Base-by-base conservation (phyloP, 257 asterid species). In the Nicotiana knightiana region DNA sequence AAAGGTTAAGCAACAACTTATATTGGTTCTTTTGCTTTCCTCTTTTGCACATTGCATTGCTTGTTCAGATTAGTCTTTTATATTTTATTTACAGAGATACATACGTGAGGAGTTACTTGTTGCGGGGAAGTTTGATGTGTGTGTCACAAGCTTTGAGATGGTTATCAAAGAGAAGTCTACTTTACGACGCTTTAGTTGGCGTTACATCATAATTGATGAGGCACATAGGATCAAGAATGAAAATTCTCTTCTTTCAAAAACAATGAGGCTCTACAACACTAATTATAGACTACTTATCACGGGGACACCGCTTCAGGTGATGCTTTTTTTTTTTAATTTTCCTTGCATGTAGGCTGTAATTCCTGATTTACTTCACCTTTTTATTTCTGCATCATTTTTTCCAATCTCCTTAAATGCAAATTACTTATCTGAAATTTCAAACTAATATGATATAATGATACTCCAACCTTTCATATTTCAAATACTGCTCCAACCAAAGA, bases 81-180 rank as follows among this genome's bases (percentile, higher is more conserved):
- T 65, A 10, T 71, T 9, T 82, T 80, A 79, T 83, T 67, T 88
- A 70, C 91, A 96, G 98, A 93, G 84, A 85, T 88, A 93, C 77
- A 92, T 94, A 78, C 98, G 99, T 0, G 99, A 96, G 79, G 99
- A 96, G 84, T 86, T 94, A 77, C 98, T 96, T 81, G 98, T 86
- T 82, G 98, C 99, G 67, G 99, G 99, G 76, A 94, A 94, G 91
- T 96, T 96, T 86, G 99, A 96, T 86, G 97, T 96, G 59, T 92
- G 97, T 78, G 99, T 96, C 71, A 96, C 99, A 35, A 96, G 99
- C 88, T 96, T 96, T 79, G 99, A 96, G 84, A 96, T 96, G 99
- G 99, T 98, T 51, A 96, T 96, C 81, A 93, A 93, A 84, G 99
- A 96, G 90, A 94, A 96, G 90, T 15, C 91, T 77, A 79, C 93